Conservation (phyloP, 2,329 filamentous ascomycete genomes). For the Hypoxylon sp. region DNA sequence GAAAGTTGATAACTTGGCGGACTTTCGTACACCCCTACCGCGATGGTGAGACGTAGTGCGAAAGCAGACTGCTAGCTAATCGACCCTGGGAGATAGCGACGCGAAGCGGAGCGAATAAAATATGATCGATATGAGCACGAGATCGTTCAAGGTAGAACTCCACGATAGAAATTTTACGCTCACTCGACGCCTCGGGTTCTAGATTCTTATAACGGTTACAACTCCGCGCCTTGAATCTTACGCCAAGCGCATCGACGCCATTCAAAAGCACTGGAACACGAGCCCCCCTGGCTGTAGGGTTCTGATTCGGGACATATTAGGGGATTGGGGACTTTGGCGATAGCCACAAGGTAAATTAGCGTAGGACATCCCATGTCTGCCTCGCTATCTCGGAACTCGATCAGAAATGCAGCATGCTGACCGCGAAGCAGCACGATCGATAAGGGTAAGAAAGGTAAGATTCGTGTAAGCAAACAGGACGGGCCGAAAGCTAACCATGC, state of each 20-base stretch:
- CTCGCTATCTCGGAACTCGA: no score
- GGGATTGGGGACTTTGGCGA: no score
- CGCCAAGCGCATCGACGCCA: constrained; percentile 16
- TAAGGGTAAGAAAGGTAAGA: neutral
- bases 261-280: constrained; percentile 11
- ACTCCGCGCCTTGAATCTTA: constrained; percentile 15
- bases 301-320: no score
- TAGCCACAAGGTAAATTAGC: no score
- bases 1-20: no score
- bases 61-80: no score
- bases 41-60: no score
- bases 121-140: constrained; percentile 8
- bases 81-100: no score
- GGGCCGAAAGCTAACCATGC: constrained; percentile 23
- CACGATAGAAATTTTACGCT: neutral
- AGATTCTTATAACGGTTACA: constrained; percentile 9
- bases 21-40: no score
- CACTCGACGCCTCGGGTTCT: neutral
- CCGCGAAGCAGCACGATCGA: neutral
- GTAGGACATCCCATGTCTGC: no score
- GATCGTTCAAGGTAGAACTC: constrained; percentile 1
- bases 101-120: neutral
- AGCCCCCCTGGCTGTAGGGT: no score
- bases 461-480: constrained; percentile 11
- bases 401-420: no score